phyloP scores from a whole-genome alignment of 75 land plant genomes.

The Picea sitchensis region DNA sequence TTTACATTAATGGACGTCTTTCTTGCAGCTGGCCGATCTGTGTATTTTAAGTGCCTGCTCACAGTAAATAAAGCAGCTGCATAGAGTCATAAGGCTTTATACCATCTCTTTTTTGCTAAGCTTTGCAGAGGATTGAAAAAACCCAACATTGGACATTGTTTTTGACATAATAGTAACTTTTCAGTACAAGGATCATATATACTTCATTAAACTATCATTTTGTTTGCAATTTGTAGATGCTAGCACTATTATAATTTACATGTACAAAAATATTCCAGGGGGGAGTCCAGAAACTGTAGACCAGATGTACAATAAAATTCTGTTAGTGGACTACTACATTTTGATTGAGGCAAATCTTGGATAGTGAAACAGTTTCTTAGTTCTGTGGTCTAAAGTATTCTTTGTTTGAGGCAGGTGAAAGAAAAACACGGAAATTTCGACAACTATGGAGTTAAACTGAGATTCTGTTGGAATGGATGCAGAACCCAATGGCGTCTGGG shows the following conservation, averaged over 20 bases:
- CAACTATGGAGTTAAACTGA: too few species aligned
- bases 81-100: too few species aligned
- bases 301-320: too few species aligned
- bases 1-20: neutral
- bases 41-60: neutral
- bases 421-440: too few species aligned
- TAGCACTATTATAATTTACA: neutral
- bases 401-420: too few species aligned
- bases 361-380: too few species aligned
- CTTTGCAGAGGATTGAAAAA: constrained; percentile 9
- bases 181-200: neutral
- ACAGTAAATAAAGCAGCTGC: too few species aligned
- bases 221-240: neutral
- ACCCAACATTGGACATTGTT: neutral
- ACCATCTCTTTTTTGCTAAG: neutral
- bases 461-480: too few species aligned
- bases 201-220: neutral
- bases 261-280: neutral
- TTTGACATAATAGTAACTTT: neutral
- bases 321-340: too few species aligned
- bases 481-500: too few species aligned
- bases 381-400: too few species aligned
- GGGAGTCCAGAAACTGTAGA: neutral
- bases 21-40: constrained; percentile 5
- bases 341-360: too few species aligned